Evolutionary conservation across 257 asterid species (phyloP), one percentile per base, ranked within the genome.

Genomic region (Salvia hispanica): DNA sequence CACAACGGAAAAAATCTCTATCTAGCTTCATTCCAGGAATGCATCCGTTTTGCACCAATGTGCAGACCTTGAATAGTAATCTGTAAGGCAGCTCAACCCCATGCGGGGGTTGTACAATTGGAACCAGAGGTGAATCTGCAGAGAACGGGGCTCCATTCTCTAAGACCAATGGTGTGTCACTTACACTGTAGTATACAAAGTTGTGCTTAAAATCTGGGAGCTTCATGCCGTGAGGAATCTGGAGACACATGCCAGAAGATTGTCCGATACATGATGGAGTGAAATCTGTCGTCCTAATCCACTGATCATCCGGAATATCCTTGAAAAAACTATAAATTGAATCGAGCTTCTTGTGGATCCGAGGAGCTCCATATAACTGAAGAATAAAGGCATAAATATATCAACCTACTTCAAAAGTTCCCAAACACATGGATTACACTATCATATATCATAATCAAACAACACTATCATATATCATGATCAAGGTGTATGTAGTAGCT

Each of bases 211-310:
- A 81, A 45, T 82, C 72, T n/a, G 99, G 96, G 72, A 93, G 89
- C 21, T 14, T 71, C 78, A 67, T 72, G 52, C 71, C 81, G 4
- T 16, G 9, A 18, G 86, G 88, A 67, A 93, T 85, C 81, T 85
- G 79, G 66, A 93, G 77, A 68, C 95, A 90, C 71, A 93, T 34
- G 13, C 95, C 86, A 15, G 99, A 90, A 58, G 99, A 85, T 58
- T 88, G 95, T 48, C 99, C 99, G 12, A 90, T 86, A 61, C 75
- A 73, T 9, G 79, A 79, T 45, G 71, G 61, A 46, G 97, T 78
- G 60, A 88, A 93, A 66, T 93, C 97, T 6, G 92, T 83, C 6
- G 99, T 90, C 74, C 99, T 83, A 15, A 88, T 77, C 96, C 97
- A 93, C 71, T 86, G 96, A 28, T 90, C 97, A 58, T 90, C 96